Conservation (phyloP, 1,139 yeast species). For the Candida sp. region DNA sequence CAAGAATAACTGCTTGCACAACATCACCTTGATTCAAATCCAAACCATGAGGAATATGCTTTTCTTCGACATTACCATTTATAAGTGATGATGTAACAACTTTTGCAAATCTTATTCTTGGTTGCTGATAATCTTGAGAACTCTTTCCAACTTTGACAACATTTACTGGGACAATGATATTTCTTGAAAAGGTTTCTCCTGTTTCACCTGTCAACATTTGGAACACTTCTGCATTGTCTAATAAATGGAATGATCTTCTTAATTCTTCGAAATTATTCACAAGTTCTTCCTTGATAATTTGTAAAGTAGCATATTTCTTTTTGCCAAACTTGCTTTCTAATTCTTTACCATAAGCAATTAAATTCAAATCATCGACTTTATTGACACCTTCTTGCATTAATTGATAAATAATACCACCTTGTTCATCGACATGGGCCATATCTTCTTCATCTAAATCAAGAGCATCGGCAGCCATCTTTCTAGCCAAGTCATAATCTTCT, state of each 20-base stretch:
- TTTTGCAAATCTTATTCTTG: constrained; percentile 41
- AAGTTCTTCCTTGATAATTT: constrained; percentile 85
- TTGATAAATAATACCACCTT: constrained; percentile 83
- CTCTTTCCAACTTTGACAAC: constrained; percentile 54
- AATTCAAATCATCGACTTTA: constrained; percentile 80
- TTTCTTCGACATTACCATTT: constrained; percentile 68
- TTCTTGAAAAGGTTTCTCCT: constrained; percentile 60
- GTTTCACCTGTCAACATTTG: constrained; percentile 90
- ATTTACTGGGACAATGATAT: constrained; percentile 76
- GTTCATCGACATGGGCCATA: constrained; percentile 69
- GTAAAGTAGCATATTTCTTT: constrained; percentile 78
- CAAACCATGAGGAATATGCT: constrained; percentile 55
- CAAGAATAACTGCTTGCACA: constrained; percentile 74
- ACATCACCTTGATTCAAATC: constrained; percentile 69
- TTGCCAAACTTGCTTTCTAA: constrained; percentile 73
- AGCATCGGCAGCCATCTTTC: constrained; percentile 98
- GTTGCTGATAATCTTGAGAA: constrained; percentile 29
- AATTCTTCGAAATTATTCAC: constrained; percentile 85
- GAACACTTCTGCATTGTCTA: constrained; percentile 73
- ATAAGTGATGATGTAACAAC: constrained; percentile 77
- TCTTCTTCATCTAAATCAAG: constrained; percentile 95
- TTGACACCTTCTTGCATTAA: constrained; percentile 81
- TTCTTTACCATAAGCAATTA: constrained; percentile 94
- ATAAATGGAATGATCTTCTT: constrained; percentile 66
- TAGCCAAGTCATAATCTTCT: constrained; percentile 92